Percentiles rank a stretch among this genome's conserved stretches.
Evolutionary conservation across 352 stramenopile genomes (phyloP).

Genomic region (Pythium monospermum): DNA sequence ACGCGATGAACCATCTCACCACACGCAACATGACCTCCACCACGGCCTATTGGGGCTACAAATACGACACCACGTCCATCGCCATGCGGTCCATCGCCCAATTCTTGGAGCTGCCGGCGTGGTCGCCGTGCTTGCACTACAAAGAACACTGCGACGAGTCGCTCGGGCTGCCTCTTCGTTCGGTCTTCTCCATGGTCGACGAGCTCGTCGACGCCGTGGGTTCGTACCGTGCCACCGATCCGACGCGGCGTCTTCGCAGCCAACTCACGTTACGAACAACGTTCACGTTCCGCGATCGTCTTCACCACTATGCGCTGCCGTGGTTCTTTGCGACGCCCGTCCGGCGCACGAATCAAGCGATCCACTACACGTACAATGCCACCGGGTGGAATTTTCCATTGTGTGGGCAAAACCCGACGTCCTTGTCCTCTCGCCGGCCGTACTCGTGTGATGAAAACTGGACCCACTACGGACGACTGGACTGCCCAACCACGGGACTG

Average conservation of each 20-base stretch:
- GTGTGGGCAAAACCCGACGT: neutral
- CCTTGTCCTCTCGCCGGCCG: neutral
- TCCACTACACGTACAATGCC: conserved; percentile 26
- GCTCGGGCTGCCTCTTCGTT: neutral
- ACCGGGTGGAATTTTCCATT: neutral
- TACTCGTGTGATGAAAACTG: conserved; percentile 11
- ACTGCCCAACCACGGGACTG: neutral
- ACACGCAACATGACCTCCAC: conserved; percentile 5
- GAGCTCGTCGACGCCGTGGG: neutral
- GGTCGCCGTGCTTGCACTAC: conserved; percentile 8
- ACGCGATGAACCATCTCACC: conserved; percentile 10
- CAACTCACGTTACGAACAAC: conserved; percentile 7
- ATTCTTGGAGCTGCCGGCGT: neutral
- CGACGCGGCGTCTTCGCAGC: neutral
- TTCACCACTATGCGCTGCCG: conserved; percentile 38
- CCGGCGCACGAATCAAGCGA: conserved; percentile 29
- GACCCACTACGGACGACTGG: neutral
- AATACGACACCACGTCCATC: conserved; percentile 14
- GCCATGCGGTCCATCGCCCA: neutral
- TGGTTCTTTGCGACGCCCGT: conserved; percentile 26
- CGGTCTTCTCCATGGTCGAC: conserved; percentile 8
- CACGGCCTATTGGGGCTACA: conserved; percentile 17
- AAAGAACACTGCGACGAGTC: conserved; percentile 1
- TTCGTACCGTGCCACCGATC: neutral
- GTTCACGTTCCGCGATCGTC: conserved; percentile 31